Conservation (phyloP, 208 protist species). For the Crithidia bombi region DNA sequence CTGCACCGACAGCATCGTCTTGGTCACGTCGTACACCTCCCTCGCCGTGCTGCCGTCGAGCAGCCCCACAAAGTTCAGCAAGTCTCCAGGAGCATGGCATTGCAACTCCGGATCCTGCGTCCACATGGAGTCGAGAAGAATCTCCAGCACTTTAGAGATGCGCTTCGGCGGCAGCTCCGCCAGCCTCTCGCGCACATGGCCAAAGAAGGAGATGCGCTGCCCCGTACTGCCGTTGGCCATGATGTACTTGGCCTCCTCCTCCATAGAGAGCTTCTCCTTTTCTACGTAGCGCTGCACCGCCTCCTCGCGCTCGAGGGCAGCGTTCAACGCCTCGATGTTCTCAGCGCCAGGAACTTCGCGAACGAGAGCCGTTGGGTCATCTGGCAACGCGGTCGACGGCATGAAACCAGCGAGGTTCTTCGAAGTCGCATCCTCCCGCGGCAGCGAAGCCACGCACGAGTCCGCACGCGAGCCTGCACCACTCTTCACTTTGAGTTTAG, state of each 20-base stretch:
- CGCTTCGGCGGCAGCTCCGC: slow-evolving; percentile 51
- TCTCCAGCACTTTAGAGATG: slow-evolving; percentile 75
- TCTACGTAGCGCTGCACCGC: slow-evolving; percentile 91
- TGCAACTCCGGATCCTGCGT: slow-evolving; percentile 89
- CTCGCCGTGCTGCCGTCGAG: slow-evolving; percentile 54
- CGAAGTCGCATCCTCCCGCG: slow-evolving; percentile 5
- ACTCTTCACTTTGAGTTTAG: slow-evolving; percentile 32
- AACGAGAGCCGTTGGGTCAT: slow-evolving; percentile 88
- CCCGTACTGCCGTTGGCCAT: slow-evolving; percentile 90
- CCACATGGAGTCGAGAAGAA: slow-evolving; percentile 88
- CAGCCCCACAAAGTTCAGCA: slow-evolving; percentile 64
- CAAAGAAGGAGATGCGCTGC: slow-evolving; percentile 85
- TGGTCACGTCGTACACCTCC: slow-evolving; percentile 81
- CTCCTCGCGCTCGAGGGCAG: slow-evolving; percentile 84
- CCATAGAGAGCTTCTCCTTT: slow-evolving; percentile 77
- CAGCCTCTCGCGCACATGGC: slow-evolving; percentile 70
- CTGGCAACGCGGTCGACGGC: slow-evolving; percentile 52
- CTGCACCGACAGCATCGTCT: slow-evolving; percentile 90
- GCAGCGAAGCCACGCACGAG: slow-evolving; percentile 13
- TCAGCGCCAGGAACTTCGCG: slow-evolving; percentile 83
- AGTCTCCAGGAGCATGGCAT: slow-evolving; percentile 68
- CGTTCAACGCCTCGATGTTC: slow-evolving; percentile 88
- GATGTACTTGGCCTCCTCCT: slow-evolving; percentile 86
- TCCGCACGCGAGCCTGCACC: slow-evolving; percentile 1
- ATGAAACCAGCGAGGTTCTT: slow-evolving; percentile 32